phyloP scores from a whole-genome alignment of 2,329 filamentous ascomycete genomes.

The Diaporthe sp. region DNA sequence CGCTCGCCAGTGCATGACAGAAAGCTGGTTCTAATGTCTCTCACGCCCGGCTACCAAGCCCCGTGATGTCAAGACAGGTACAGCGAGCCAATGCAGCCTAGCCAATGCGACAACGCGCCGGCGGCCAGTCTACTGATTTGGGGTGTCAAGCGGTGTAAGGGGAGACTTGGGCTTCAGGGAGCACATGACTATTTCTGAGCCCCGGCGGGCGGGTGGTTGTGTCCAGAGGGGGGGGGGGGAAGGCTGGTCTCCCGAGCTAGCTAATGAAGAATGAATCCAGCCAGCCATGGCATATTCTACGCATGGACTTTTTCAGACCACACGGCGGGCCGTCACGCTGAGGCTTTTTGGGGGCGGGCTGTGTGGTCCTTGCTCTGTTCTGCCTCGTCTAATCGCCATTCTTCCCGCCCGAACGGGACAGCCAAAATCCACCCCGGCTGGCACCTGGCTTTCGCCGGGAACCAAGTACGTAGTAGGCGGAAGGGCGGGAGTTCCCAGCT shows the following conservation, averaged over 20 bases:
- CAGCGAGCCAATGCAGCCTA: neutral
- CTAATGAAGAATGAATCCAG: neutral
- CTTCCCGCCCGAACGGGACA: neutral
- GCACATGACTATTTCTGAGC: neutral
- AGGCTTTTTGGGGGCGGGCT: no score
- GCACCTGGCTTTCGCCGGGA: neutral
- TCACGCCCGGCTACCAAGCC: neutral
- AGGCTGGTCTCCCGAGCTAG: neutral
- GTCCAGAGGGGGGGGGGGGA: neutral
- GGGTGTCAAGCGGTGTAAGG: slow-evolving; percentile 21
- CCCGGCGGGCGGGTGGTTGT: neutral
- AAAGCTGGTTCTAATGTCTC: neutral
- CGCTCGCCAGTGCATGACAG: neutral
- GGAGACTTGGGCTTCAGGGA: neutral
- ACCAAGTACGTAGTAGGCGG: neutral
- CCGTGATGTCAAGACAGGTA: neutral
- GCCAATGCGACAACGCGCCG: slow-evolving; percentile 10
- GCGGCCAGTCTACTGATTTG: slow-evolving; percentile 2
- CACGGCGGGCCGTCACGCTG: no score
- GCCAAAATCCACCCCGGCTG: slow-evolving; percentile 12
- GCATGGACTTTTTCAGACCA: neutral
- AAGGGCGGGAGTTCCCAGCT: slow-evolving; percentile 33
- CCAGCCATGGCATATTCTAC: neutral
- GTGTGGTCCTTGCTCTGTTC: no score
- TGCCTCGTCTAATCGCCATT: neutral